These are phyloP conservation scores for Phytophthora rubi DNA, from an alignment of 352 stramenopile genomes.

Conservation along the genomic window DNA sequence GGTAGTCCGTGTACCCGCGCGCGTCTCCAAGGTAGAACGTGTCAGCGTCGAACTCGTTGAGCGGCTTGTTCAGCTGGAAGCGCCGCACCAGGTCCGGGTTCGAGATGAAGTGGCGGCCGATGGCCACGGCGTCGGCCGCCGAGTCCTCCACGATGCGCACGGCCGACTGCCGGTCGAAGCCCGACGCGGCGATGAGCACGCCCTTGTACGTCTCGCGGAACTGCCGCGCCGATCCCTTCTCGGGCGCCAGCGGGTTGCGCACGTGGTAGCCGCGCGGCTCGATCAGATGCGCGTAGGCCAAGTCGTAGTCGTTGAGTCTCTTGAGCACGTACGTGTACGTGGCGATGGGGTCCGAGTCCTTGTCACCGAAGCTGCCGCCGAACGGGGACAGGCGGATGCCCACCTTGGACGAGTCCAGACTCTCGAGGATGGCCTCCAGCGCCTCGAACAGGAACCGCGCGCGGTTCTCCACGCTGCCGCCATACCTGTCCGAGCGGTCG, in stretches of 20 bases:
- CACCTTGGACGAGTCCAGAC: slow-evolving; percentile 40
- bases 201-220: slow-evolving; percentile 74
- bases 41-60: slow-evolving; percentile 51
- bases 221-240: slow-evolving; percentile 47
- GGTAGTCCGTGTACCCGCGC: slow-evolving; percentile 32
- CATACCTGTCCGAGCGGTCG: slow-evolving; percentile 87
- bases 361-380: slow-evolving; percentile 54
- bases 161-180: slow-evolving; percentile 58
- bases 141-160: slow-evolving; percentile 58
- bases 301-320: slow-evolving; percentile 63
- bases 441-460: slow-evolving; percentile 78
- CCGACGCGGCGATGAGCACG: slow-evolving; percentile 61
- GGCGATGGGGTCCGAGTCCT: slow-evolving; percentile 49
- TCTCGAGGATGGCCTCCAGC: slow-evolving; percentile 61
- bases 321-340: slow-evolving; percentile 61
- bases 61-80: slow-evolving; percentile 47
- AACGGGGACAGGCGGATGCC: slow-evolving; percentile 59
- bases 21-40: slow-evolving; percentile 58
- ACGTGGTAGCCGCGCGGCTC: slow-evolving; percentile 61
- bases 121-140: slow-evolving; percentile 65
- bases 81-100: slow-evolving; percentile 77
- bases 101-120: slow-evolving; percentile 76
- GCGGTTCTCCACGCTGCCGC: slow-evolving; percentile 87
- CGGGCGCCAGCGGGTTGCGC: slow-evolving; percentile 39
- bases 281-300: slow-evolving; percentile 69